Conservation (phyloP, 768 basidiomycete species). For the Russula olivacea region DNA sequence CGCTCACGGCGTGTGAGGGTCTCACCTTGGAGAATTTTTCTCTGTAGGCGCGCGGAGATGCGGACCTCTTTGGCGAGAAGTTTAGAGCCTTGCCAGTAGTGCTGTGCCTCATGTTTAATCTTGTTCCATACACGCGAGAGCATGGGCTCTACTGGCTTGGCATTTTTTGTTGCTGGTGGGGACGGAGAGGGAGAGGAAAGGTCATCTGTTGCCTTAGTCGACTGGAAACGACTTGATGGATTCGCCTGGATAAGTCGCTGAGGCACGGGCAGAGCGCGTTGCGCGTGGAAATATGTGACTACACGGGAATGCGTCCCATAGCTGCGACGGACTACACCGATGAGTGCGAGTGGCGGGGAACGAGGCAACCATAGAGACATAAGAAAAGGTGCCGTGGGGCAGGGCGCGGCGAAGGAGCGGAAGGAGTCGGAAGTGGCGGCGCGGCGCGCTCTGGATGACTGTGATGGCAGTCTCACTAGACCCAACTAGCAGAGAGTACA, state of each 20-base stretch:
- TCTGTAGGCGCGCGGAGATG: slow-evolving; percentile 81
- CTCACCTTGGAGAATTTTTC: slow-evolving; percentile 90
- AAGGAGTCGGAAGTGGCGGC: neutral
- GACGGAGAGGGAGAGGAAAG: slow-evolving; percentile 30
- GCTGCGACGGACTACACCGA: slow-evolving; percentile 29
- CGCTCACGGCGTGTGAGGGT: slow-evolving; percentile 88
- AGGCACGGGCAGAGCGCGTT: slow-evolving; percentile 21
- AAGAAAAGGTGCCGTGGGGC: slow-evolving; percentile 4
- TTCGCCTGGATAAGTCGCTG: slow-evolving; percentile 17
- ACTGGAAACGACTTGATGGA: slow-evolving; percentile 6
- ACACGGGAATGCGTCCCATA: slow-evolving; percentile 23
- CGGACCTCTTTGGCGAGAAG: slow-evolving; percentile 91
- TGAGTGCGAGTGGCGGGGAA: slow-evolving; percentile 41
- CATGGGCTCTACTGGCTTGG: slow-evolving; percentile 42
- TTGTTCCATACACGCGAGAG: slow-evolving; percentile 75
- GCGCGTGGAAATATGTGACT: slow-evolving; percentile 13
- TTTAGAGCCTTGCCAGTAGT: slow-evolving; percentile 97
- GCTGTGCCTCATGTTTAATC: slow-evolving; percentile 91
- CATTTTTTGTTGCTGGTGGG: slow-evolving; percentile 28
- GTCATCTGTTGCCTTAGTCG: slow-evolving; percentile 42
- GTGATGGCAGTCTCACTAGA: slow-evolving; percentile 32
- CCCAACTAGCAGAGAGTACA: slow-evolving; percentile 49
- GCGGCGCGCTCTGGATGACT: neutral
- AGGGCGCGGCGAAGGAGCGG: neutral
- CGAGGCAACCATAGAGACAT: slow-evolving; percentile 82